These are phyloP conservation scores for Raffaelea albimanens DNA, from an alignment of 2,329 filamentous ascomycete species.

Conservation along the genomic window DNA sequence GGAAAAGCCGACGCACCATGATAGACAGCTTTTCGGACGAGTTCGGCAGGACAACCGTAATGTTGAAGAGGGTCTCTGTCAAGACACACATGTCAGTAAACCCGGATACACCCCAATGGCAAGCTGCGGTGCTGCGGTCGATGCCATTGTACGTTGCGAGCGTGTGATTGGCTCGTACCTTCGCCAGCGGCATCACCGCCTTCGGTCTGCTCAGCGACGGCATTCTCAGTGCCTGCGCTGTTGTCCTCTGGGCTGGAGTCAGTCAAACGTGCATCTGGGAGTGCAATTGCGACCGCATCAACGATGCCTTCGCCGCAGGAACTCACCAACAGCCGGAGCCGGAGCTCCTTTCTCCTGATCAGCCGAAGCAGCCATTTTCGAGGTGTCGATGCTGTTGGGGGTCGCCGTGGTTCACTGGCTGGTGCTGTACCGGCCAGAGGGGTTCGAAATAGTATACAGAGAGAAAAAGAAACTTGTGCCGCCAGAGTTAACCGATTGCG, in stretches of 20 bases:
- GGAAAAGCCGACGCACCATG: slow-evolving; percentile 52
- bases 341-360: slow-evolving; percentile 6
- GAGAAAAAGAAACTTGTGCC: not conserved
- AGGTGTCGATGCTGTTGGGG: not conserved
- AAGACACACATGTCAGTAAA: not conserved
- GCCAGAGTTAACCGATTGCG: not conserved
- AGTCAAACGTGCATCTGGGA: not conserved
- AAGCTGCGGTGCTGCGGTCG: too few species aligned
- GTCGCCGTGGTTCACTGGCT: not conserved
- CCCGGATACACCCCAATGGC: too few species aligned
- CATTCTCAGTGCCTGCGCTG: slow-evolving; percentile 8
- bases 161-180: slow-evolving; percentile 16
- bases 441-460: not conserved
- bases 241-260: slow-evolving; percentile 5
- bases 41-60: slow-evolving; percentile 76
- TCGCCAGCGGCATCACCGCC: slow-evolving; percentile 20
- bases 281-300: too few species aligned
- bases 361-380: slow-evolving; percentile 7
- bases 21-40: slow-evolving; percentile 71
- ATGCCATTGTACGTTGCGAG: too few species aligned
- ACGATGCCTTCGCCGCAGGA: not conserved
- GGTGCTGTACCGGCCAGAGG: not conserved
- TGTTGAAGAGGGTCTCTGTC: slow-evolving; percentile 40
- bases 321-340: slow-evolving; percentile 9
- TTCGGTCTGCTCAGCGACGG: slow-evolving; percentile 11